Base-by-base conservation (phyloP, 1,284 basidiomycete species). In the Ustilago bromivora region DNA sequence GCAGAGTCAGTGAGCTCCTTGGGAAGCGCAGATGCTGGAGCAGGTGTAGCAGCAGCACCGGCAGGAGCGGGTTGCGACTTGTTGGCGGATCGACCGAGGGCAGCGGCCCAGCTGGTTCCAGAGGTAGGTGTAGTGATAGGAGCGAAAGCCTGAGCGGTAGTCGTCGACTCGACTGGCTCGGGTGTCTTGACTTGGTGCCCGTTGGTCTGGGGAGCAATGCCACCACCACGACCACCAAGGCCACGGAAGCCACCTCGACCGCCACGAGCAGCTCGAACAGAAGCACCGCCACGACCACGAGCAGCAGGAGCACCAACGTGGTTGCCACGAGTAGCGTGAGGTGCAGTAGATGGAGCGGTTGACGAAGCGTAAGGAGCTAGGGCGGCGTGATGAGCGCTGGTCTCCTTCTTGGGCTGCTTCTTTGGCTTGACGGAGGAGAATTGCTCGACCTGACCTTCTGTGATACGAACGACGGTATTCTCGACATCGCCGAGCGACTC, bases 341-440 rank as follows among this genome's bases (percentile, higher is more conserved):
- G 35, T 47, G 75, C 46, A 43, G 68, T 56, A 11, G 68, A 56
- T 34, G 61, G 54, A 49, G 61, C 52, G 35, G 67, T 49, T 2
- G 72, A 57, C 13, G 56, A 52, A 35, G 47, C 31, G 34, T 65
- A 46, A 35, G 69, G 53, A 36, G 78, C 41, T 35, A 65, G 34
- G 36, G 70, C 47, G 38, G 66, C 56, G 46, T 69, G 62, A 66
- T 59, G 56, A 38, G 57, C 47, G 57, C 35, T 62, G 4, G 78
- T 53, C 60, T 85, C 84, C 74, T 84, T 84, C 73, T 79, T 83
- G 61, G 64, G 53, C 61, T 83, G 80, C 89, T 94, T 95, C 90
- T 95, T 95, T 86, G 90, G 91, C 79, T 91, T 91, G 76, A 95
- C 94, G 55, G 92, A 91, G 53, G 91, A 93, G 93, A 94, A 96